phyloP scores from a whole-genome alignment of 768 basidiomycete species.

The Pisolithus marmoratus region DNA sequence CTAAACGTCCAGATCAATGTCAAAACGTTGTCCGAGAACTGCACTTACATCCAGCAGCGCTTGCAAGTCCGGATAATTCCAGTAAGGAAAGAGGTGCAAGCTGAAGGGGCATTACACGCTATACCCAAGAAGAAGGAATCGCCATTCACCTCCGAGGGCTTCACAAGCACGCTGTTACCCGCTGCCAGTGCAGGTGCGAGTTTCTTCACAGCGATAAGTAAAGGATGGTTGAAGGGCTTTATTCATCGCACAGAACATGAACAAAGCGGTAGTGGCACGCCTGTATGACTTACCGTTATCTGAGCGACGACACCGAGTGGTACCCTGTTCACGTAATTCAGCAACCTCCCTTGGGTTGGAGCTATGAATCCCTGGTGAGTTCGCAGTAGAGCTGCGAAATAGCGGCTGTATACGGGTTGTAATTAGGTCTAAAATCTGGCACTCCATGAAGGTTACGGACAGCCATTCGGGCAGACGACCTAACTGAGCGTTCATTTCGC shows the following conservation, averaged over 20 bases:
- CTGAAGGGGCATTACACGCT: constrained; percentile 25
- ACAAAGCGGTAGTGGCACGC: not conserved
- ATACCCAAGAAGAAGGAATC: not conserved
- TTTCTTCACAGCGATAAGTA: constrained; percentile 87
- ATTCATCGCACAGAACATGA: not conserved
- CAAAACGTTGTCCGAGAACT: not conserved
- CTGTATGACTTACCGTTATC: constrained; percentile 56
- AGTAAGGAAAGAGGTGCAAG: constrained; percentile 76
- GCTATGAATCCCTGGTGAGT: constrained; percentile 65
- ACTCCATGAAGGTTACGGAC: constrained; percentile 36
- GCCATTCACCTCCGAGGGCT: constrained; percentile 63
- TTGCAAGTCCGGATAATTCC: constrained; percentile 64
- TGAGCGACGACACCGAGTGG: constrained; percentile 88
- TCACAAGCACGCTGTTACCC: constrained; percentile 78
- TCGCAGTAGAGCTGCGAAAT: constrained; percentile 68
- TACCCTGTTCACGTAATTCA: constrained; percentile 75
- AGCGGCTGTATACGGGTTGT: constrained; percentile 44
- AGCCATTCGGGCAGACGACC: constrained; percentile 81
- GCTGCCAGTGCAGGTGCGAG: constrained; percentile 81
- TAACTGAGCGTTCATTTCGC: constrained; percentile 81
- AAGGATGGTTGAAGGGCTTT: constrained; percentile 84
- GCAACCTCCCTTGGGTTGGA: constrained; percentile 71
- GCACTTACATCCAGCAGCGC: constrained; percentile 57
- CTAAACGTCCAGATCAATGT: constrained; percentile 30
- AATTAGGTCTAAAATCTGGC: constrained; percentile 1